Evolutionary conservation across 306 rosid species (phyloP).

Genomic region (Fragaria ananassa): DNA sequence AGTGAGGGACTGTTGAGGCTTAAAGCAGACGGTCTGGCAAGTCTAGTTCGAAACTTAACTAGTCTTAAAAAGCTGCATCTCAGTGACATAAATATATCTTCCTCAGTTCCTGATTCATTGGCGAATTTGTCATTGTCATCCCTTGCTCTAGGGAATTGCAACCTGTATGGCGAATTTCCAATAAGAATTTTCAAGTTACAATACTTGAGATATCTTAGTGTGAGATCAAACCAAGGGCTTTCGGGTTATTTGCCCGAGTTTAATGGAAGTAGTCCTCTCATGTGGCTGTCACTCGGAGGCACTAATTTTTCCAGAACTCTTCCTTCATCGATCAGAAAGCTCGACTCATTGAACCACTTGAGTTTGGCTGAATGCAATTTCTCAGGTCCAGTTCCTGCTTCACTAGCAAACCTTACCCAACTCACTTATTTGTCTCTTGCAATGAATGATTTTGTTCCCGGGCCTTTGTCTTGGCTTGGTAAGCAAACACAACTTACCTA

Average conservation of each 20-base stretch:
- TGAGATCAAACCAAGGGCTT: neutral
- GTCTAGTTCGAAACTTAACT: no score
- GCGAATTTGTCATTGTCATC: neutral
- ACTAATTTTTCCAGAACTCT: neutral
- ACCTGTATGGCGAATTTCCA: constrained; percentile 4
- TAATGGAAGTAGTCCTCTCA: constrained; percentile 1
- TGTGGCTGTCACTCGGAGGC: neutral
- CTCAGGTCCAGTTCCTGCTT: constrained; percentile 1
- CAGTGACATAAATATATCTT: neutral
- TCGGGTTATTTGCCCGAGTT: constrained; percentile 9
- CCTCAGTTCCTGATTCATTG: neutral
- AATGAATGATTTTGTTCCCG: neutral
- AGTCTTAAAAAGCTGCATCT: no score
- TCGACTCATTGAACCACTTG: neutral
- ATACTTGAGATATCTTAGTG: neutral
- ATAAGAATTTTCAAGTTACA: neutral
- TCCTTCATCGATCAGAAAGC: neutral
- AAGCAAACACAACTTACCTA: neutral
- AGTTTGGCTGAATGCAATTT: neutral
- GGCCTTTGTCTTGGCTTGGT: neutral
- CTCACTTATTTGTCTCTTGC: neutral
- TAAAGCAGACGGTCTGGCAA: no score
- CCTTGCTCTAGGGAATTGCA: neutral
- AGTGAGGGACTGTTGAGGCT: neutral
- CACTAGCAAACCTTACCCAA: neutral